Base-by-base conservation (phyloP, 2,329 filamentous ascomycete species). In the Cadophora luteo-olivacea region DNA sequence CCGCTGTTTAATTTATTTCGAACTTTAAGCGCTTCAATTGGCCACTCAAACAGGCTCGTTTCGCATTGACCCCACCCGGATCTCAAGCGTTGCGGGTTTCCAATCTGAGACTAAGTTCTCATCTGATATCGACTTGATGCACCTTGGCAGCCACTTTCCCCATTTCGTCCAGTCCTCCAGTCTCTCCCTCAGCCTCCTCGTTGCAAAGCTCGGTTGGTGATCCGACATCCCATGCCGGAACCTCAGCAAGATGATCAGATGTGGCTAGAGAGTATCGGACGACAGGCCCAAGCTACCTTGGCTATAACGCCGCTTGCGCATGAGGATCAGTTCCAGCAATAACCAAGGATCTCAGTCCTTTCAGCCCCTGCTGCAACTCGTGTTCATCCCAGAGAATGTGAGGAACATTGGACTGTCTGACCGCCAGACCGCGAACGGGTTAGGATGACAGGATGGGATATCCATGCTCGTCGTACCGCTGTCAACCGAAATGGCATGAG, bases 61-160 rank as follows among this genome's bases (percentile, higher is more conserved):
- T 67, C 61, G 62, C 65, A 65, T 65, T 62, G 57, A 65, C 52
- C 62, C 61, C 51, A 41, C 24, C 33, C 12, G 16, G 41, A 61
- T 65, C 61, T 68, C 68, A 66, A 51, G 52, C 68, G 19, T 49
- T 65, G 55, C 54, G 60, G 49, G 67, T 69, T 69, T 68, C 63
- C 36, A 38, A 69, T 65, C 6, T 62, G 62, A 68, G 45, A 67
- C 69, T 55, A 38, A 63, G 45, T n/a, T 58, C 24, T 36, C 65
- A 61, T 63, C 67, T 52, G 41, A 66, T 60, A 33, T 69, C 36
- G 45, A 57, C 49, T 60, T 41, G 29, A 55, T 6, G 51, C 58
- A 63, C 25, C 52, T 67, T 65, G 45, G 64, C 63, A 57, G 57
- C 51, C 55, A 41, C 63, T 41, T 52, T 36, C 11, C 36, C 36